Evolutionary conservation across 2,329 filamentous ascomycete genomes (phyloP), one percentile per base, ranked within the genome.

Genomic region (Monascus ruber): DNA sequence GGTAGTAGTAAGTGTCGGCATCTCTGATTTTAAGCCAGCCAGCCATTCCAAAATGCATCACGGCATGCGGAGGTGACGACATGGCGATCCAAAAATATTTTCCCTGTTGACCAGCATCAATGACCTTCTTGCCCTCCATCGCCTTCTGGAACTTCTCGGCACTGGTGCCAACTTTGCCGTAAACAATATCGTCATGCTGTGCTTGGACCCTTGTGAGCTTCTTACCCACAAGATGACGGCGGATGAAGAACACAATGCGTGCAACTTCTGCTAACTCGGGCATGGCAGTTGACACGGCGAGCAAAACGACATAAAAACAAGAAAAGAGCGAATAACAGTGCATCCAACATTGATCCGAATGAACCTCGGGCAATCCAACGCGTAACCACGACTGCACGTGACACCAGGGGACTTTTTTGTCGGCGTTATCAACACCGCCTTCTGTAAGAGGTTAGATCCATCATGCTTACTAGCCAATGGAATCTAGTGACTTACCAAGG

Each of bases 81-180:
- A 85, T 83, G 31, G 85, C 79, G 24, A 96, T 70, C 71, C 91
- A 98, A 60, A 98, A 96, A 58, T 96, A 96, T 73, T 96, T 98
- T 6, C 91, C 91, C 59, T 95, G 91, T 43, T 83, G 86, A 4
- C 83, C 84, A 4, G 83, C 84, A 39, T 72, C 74, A 32, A 74
- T 51, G 27, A 83, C 77, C 54, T 78, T 85, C 54, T 83, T 89
- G 4, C 85, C 86, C 3, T 72, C 72, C 54, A 95, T 69, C 1
- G 82, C 79, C 39, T 76, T 73, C 50, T 84, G 71, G 46, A 98
- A 87, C 26, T 81, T 82, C 0, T 75, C 62, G 1, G 81, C 85
- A 11, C 75, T 85, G 0, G 84, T 93, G 26, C 88, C 87, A 17
- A 79, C 87, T 63, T 96, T 95, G 50, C 88, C 87, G 62, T 88